Conservation (phyloP, 768 basidiomycete species). For the Trametopsis cervina region DNA sequence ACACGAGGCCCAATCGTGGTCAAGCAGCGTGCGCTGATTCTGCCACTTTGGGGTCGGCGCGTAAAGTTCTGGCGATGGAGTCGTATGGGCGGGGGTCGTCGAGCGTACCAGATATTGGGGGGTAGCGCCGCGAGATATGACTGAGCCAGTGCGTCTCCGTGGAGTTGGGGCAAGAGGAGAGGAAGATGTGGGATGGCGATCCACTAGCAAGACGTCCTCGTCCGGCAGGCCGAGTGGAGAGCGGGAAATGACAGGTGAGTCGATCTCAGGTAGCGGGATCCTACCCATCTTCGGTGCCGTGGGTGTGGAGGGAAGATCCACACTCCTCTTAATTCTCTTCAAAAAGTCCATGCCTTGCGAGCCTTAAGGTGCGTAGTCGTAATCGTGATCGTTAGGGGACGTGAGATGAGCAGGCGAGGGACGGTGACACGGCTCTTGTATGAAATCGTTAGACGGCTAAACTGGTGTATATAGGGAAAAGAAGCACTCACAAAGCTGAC, state of each 20-base stretch:
- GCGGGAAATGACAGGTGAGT: neutral
- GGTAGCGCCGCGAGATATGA: slow-evolving; percentile 4
- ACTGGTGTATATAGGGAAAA: neutral
- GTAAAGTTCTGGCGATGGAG: neutral
- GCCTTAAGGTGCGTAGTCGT: slow-evolving; percentile 5
- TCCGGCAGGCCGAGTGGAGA: neutral
- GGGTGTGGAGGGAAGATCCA: slow-evolving; percentile 10
- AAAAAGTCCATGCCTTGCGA: slow-evolving; percentile 4
- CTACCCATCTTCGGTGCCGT: slow-evolving; percentile 13
- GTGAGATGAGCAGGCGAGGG: slow-evolving; percentile 1
- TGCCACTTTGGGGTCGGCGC: slow-evolving; percentile 5
- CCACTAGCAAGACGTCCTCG: neutral
- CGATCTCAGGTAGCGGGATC: slow-evolving; percentile 12
- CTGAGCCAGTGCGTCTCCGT: slow-evolving; percentile 1
- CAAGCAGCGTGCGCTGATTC: neutral
- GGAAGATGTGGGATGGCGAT: neutral
- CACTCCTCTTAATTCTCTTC: slow-evolving; percentile 3
- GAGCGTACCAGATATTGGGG: neutral
- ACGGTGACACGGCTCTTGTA: neutral
- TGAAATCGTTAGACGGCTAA: neutral
- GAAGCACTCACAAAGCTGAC: neutral
- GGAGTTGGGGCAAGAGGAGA: slow-evolving; percentile 3
- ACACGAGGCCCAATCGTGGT: slow-evolving; percentile 4
- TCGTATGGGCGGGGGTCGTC: neutral
- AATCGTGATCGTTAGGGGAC: slow-evolving; percentile 5